Evolutionary conservation across 768 basidiomycete species (phyloP).

Genomic region (Hygrocybe coccinea): DNA sequence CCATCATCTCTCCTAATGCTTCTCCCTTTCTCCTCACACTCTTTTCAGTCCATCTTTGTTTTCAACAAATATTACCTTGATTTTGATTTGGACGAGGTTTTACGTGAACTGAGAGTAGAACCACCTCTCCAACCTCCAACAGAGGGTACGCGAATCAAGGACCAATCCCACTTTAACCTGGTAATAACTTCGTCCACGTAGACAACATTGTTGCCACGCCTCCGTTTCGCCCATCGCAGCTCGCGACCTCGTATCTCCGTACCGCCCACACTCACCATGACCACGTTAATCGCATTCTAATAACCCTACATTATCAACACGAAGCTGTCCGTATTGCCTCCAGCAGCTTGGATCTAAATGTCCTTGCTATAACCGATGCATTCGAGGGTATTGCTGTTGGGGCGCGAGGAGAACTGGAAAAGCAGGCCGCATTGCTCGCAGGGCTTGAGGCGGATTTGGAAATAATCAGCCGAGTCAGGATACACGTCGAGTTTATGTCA

Average conservation of each 20-base stretch:
- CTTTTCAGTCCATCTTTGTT: constrained; percentile 61
- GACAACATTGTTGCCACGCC: constrained; percentile 64
- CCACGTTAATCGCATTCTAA: constrained; percentile 46
- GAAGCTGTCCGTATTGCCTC: constrained; percentile 72
- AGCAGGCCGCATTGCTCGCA: constrained; percentile 56
- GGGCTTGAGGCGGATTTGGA: constrained; percentile 70
- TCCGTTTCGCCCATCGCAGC: constrained; percentile 62
- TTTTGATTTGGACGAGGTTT: constrained; percentile 58
- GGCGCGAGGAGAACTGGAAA: constrained; percentile 63
- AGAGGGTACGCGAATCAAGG: constrained; percentile 47
- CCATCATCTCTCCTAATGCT: neutral
- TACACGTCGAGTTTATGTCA: constrained; percentile 76
- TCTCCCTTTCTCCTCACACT: neutral
- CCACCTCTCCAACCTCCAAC: constrained; percentile 63
- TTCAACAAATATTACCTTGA: constrained; percentile 82
- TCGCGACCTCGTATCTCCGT: constrained; percentile 62
- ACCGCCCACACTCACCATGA: constrained; percentile 63
- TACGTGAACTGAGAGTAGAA: constrained; percentile 57
- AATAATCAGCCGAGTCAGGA: constrained; percentile 57
- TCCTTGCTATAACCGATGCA: constrained; percentile 64
- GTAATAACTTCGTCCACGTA: constrained; percentile 21
- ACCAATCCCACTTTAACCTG: neutral
- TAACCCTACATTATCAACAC: constrained; percentile 59
- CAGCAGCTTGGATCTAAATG: constrained; percentile 63
- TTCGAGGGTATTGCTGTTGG: constrained; percentile 56